Base-by-base conservation (phyloP, 1,139 yeast genomes). In the Nematodospora anomalae region DNA sequence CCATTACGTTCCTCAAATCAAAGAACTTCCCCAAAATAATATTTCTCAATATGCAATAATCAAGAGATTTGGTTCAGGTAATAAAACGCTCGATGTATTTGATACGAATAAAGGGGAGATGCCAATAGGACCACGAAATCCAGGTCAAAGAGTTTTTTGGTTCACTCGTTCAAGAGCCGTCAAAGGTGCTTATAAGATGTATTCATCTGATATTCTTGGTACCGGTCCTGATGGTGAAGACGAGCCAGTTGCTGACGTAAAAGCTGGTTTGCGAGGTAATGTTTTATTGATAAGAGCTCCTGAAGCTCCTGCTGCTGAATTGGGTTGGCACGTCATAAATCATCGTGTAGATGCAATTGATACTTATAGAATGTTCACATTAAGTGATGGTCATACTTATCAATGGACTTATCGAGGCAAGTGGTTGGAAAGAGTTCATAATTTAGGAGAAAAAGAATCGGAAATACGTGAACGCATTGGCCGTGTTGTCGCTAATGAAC, bases 401-500 rank as follows among this genome's bases (percentile, higher is more conserved):
- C 86, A 80, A 50, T 80, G 86, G 86, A 77, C 85, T 2, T 71
- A 72, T 28, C 64, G 67, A 40, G 84, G 83, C 8, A 74, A 67
- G 44, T 76, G 67, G 58, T 58, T 80, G 43, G 86, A 80, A 52
- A 66, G 65, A 42, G 81, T 79, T 9, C 62, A 58, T 35, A 77
- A 79, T 47, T 52, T 72, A 15, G 84, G 84, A 10, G 80, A 78
- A 50, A 76, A 74, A 55, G 83, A 79, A 44, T 71, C 79, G 16
- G 86, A 80, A 53, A 67, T 79, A 12, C 64, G 84, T 33, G 81
- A 78, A 53, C 62, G 84, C 36, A 72, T 79, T 10, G 85, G 77
- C 7, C 67, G 67, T 47, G 81, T 74, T 8, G 55, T 61, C 35
- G 64, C 73, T 15, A 71, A 75, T 32, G 79, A 76, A 13, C 53